These are phyloP conservation scores for Xylaria castorea DNA, from an alignment of 495 filamentous ascomycete genomes.

Conservation along the genomic window DNA sequence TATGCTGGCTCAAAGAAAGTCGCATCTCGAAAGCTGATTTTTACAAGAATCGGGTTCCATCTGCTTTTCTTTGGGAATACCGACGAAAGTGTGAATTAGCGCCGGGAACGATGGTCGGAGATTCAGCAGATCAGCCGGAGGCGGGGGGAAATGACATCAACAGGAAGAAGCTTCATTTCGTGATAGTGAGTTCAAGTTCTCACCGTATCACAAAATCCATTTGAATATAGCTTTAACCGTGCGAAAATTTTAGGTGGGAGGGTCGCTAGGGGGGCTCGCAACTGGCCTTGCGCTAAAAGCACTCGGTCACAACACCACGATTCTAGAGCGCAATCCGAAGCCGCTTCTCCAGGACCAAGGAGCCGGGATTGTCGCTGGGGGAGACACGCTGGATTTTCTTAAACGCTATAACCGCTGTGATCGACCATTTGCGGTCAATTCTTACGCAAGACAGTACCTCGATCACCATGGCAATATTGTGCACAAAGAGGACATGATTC, in stretches of 20 bases:
- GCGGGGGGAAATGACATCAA: constrained; percentile 2
- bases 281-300: constrained; percentile 56
- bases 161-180: constrained; percentile 39
- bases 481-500: constrained; percentile 47
- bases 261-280: constrained; percentile 56
- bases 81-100: not conserved
- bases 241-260: constrained; percentile 47
- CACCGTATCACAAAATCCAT: not conserved
- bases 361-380: constrained; percentile 60
- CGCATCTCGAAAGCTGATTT: not conserved
- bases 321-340: constrained; percentile 59
- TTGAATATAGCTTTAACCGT: not conserved
- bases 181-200: constrained; percentile 34
- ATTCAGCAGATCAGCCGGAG: not conserved
- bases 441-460: constrained; percentile 49
- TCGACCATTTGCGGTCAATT: constrained; percentile 44
- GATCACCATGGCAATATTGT: constrained; percentile 51
- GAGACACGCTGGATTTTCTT: constrained; percentile 45
- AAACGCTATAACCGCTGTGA: constrained; percentile 47
- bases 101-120: not conserved
- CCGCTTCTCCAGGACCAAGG: constrained; percentile 61
- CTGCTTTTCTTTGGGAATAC: not conserved
- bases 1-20: not conserved
- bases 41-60: not conserved
- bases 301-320: constrained; percentile 56